Conservation (phyloP, 78 protist genomes). For the Dictyostelium capitatum region DNA sequence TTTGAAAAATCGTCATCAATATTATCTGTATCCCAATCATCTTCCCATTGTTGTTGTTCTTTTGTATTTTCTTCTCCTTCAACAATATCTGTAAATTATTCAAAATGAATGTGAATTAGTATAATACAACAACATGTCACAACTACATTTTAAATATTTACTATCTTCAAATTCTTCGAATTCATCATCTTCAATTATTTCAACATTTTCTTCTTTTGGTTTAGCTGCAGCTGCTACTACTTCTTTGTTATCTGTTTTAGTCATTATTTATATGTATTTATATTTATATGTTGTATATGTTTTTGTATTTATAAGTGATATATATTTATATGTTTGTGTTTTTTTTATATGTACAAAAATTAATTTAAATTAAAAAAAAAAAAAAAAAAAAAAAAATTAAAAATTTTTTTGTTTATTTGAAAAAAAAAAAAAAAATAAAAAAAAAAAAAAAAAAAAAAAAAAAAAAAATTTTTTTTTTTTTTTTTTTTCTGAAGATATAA, state of each 20-base stretch:
- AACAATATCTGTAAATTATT: constrained; percentile 2
- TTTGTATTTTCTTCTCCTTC: constrained; percentile 55
- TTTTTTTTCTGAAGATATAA: too few species aligned
- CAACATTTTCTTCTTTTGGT: constrained; percentile 57
- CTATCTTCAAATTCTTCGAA: constrained; percentile 86
- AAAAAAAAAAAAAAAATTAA: background rate
- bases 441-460: background rate
- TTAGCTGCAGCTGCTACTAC: background rate
- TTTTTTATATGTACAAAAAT: background rate
- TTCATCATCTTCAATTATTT: constrained; percentile 82
- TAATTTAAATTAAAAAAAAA: background rate
- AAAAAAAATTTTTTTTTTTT: background rate
- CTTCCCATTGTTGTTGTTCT: constrained; percentile 84
- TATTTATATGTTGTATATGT: background rate
- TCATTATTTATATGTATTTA: constrained; percentile 12
- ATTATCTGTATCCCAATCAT: constrained; percentile 85
- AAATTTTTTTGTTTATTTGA: too few species aligned
- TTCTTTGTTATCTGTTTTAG: constrained; percentile 18
- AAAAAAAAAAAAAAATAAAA: background rate
- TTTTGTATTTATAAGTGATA: background rate
- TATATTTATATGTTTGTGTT: background rate
- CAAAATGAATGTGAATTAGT: too few species aligned
- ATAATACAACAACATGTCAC: too few species aligned
- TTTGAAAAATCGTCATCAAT: constrained; percentile 83
- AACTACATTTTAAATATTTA: background rate